These are phyloP conservation scores for Coelastrella sp. DNA, from an alignment of 139 green algal species.

Conservation along the genomic window DNA sequence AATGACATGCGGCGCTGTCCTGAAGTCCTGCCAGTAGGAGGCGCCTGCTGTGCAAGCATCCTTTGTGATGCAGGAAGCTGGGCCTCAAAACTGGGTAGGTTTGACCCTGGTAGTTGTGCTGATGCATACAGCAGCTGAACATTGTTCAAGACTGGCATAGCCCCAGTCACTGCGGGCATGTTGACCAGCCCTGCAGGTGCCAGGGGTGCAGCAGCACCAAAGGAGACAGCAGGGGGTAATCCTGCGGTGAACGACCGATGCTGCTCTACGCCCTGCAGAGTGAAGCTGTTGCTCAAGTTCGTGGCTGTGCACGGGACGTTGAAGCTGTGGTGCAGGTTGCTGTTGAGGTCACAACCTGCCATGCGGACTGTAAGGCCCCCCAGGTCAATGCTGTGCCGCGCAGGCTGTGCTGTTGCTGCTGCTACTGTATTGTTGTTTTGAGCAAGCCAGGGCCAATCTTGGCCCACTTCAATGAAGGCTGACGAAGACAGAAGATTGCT, in stretches of 20 bases:
- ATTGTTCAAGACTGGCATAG: background rate
- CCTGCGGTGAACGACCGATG: background rate
- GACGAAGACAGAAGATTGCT: constrained; percentile 1
- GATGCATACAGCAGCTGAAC: background rate
- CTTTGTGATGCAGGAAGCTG: background rate
- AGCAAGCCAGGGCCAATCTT: constrained; percentile 11
- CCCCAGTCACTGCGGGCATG: background rate
- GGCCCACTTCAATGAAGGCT: background rate
- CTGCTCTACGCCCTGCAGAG: background rate
- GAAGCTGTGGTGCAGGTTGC: background rate
- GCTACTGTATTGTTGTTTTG: background rate
- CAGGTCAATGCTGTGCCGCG: constrained; percentile 33
- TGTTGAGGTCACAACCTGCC: background rate
- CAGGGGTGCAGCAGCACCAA: background rate
- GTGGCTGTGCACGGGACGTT: background rate
- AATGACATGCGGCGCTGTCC: background rate
- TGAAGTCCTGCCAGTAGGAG: background rate
- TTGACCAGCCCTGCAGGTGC: background rate
- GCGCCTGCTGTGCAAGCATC: background rate
- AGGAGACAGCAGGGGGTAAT: background rate
- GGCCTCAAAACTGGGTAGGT: background rate
- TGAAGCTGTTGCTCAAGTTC: background rate
- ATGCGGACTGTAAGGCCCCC: constrained; percentile 18
- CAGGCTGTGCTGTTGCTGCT: background rate
- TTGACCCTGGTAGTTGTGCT: background rate